phyloP scores from a whole-genome alignment of 2,329 filamentous ascomycete genomes.

The Coniochaeta sp. region DNA sequence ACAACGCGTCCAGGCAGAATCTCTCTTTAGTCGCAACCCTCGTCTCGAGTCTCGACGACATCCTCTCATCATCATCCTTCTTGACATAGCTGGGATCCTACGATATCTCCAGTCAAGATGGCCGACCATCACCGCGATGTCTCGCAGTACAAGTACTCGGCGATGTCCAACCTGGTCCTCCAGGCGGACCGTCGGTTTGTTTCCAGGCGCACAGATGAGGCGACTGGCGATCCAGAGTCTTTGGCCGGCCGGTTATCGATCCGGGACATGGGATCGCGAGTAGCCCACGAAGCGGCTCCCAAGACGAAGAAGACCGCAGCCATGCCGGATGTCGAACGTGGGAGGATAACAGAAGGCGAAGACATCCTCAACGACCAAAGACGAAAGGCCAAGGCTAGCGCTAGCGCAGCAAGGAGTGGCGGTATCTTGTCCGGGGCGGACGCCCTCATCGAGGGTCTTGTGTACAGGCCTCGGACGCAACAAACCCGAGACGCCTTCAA shows the following conservation, averaged over 20 bases:
- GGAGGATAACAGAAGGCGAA: constrained; percentile 69
- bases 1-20: constrained; percentile 2
- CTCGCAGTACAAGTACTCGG: constrained; percentile 97
- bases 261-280: constrained; percentile 85
- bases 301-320: constrained; percentile 71
- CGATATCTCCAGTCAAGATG: constrained; percentile 43
- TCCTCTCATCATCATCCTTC: neutral
- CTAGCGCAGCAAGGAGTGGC: constrained; percentile 52
- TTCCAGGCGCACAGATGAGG: constrained; percentile 85
- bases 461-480: constrained; percentile 84
- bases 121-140: constrained; percentile 72
- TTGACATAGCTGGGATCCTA: neutral
- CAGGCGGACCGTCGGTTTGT: constrained; percentile 98
- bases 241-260: constrained; percentile 91
- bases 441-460: constrained; percentile 81
- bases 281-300: constrained; percentile 70
- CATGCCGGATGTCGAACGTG: constrained; percentile 64
- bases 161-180: constrained; percentile 99
- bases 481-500: constrained; percentile 92
- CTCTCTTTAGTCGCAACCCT: neutral
- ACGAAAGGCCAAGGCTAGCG: constrained; percentile 76
- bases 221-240: constrained; percentile 94
- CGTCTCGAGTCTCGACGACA: neutral
- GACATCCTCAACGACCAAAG: constrained; percentile 80
- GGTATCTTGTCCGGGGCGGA: constrained; percentile 81